Conservation (phyloP, 441 rosid species). For the Pelargonium myrrhifolium region DNA sequence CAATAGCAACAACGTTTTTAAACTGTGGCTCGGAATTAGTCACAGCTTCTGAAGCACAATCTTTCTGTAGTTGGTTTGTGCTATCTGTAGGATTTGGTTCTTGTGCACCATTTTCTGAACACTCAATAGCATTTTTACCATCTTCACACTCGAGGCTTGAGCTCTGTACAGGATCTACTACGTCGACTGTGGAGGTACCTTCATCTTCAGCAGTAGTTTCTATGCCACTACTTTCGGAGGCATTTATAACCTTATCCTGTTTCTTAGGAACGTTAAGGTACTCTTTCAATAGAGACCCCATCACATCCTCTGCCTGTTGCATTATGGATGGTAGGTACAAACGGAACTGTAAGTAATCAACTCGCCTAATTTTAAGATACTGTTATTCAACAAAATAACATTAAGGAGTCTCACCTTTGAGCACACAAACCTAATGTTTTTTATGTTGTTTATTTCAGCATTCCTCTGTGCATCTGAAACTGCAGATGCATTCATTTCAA, state of each 20-base stretch:
- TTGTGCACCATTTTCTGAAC: slow-evolving; percentile 28
- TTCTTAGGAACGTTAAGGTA: slow-evolving; percentile 39
- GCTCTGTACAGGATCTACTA: background rate
- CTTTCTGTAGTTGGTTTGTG: slow-evolving; percentile 28
- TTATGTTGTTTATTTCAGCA: slow-evolving; percentile 82
- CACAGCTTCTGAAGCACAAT: slow-evolving; percentile 29
- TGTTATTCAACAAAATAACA: slow-evolving; percentile 4
- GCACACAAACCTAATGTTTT: slow-evolving; percentile 78
- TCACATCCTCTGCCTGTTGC: slow-evolving; percentile 83
- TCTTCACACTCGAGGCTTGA: slow-evolving; percentile 26
- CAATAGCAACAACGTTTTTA: slow-evolving; percentile 87
- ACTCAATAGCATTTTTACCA: slow-evolving; percentile 19
- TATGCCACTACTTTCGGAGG: slow-evolving; percentile 24
- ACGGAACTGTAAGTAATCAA: background rate
- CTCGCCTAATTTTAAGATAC: background rate
- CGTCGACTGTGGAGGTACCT: background rate
- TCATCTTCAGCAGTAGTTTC: slow-evolving; percentile 17
- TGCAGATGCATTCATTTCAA: slow-evolving; percentile 91
- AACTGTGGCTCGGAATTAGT: slow-evolving; percentile 32
- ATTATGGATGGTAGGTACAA: background rate
- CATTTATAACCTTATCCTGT: slow-evolving; percentile 32
- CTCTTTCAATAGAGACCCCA: slow-evolving; percentile 69
- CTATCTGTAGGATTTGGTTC: slow-evolving; percentile 15
- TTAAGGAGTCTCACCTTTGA: slow-evolving; percentile 53
- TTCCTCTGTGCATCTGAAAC: slow-evolving; percentile 80